These are phyloP conservation scores for Calendula officinalis DNA, from an alignment of 129 eudicot species.

Conservation along the genomic window DNA sequence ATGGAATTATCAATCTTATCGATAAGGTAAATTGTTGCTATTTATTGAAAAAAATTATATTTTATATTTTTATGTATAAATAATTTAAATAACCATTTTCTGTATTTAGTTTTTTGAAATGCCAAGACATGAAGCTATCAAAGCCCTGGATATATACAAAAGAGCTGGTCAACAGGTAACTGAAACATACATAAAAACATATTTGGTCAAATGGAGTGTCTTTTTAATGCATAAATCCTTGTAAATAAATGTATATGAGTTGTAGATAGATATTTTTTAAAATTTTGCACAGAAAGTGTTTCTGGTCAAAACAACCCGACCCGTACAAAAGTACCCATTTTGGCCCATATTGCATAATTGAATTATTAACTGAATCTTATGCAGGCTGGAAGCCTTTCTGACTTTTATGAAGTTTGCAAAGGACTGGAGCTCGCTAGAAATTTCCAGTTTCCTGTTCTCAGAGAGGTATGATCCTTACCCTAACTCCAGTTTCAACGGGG, in stretches of 20 bases:
- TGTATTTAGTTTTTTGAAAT: conserved; percentile 77
- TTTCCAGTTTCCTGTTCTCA: conserved; percentile 80
- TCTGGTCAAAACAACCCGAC: neutral
- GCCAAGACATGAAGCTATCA: conserved; percentile 97
- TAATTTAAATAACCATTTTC: neutral
- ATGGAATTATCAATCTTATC: conserved; percentile 87
- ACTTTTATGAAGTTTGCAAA: conserved; percentile 82
- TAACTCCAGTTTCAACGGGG: neutral
- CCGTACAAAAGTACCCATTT: no score
- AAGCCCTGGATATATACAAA: conserved; percentile 78
- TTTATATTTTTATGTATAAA: neutral
- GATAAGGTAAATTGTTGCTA: conserved; percentile 63
- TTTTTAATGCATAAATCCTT: no score
- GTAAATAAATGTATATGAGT: no score
- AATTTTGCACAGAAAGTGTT: no score
- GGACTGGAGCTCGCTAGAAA: conserved; percentile 88
- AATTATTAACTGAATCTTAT: conserved; percentile 6
- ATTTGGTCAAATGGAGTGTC: no score
- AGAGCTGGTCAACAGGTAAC: conserved; percentile 92
- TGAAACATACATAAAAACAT: neutral
- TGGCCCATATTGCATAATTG: neutral
- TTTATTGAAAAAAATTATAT: no score
- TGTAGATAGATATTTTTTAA: no score
- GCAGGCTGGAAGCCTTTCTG: conserved; percentile 80
- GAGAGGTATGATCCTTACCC: conserved; percentile 58